A percentile compares a stretch with the other conserved stretches of the same genome.
phyloP scores from a whole-genome alignment of 345 rosid genomes.

The Gossypium turneri region DNA sequence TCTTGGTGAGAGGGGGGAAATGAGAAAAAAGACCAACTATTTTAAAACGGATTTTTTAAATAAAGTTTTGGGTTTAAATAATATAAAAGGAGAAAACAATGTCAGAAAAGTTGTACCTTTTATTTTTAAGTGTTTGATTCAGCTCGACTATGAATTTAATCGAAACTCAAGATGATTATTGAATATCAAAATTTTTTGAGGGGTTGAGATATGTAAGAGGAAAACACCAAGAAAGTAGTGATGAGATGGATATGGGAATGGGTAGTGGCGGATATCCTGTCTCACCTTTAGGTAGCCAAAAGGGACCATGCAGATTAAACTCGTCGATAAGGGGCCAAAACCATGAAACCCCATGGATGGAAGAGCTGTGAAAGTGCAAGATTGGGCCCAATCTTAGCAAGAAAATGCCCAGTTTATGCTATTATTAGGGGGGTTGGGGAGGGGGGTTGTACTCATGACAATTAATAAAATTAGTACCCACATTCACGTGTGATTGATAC shows the following conservation, averaged over 20 bases:
- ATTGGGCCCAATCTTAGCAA: constrained; percentile 18
- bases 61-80: too few species aligned
- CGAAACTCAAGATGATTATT: too few species aligned
- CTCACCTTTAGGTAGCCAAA: constrained; percentile 20
- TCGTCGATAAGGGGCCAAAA: constrained; percentile 9
- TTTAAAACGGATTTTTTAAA: too few species aligned
- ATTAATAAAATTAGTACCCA: background rate
- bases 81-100: too few species aligned
- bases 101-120: too few species aligned
- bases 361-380: constrained; percentile 11
- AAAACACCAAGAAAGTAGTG: too few species aligned
- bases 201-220: background rate
- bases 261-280: constrained; percentile 36
- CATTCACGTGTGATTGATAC: constrained; percentile 17
- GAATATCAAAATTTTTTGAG: too few species aligned
- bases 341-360: background rate
- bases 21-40: too few species aligned
- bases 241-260: too few species aligned
- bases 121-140: too few species aligned
- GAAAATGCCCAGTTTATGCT: background rate
- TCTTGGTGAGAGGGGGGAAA: background rate
- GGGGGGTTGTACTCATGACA: background rate
- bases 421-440: background rate
- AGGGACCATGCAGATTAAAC: constrained; percentile 21
- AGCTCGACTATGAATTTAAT: too few species aligned